phyloP scores from a whole-genome alignment of 2,329 filamentous ascomycete species.

The Paraphaeosphaeria minitans region DNA sequence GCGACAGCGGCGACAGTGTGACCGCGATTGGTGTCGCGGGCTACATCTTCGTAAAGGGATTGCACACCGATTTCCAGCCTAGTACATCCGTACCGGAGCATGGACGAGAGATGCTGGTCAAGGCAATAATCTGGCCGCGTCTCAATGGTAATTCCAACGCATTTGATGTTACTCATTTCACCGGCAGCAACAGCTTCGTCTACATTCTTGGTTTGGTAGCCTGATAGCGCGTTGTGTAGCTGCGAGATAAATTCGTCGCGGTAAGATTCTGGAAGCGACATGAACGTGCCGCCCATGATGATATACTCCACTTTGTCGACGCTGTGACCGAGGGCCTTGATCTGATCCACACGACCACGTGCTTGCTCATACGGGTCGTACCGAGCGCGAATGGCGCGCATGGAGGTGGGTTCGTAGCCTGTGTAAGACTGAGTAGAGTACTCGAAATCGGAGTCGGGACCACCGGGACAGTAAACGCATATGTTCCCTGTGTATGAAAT shows the following conservation, averaged over 20 bases:
- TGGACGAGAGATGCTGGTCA: slow-evolving; percentile 91
- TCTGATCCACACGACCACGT: slow-evolving; percentile 91
- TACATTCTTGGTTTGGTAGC: slow-evolving; percentile 91
- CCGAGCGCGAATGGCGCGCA: slow-evolving; percentile 94
- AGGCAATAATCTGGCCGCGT: slow-evolving; percentile 96
- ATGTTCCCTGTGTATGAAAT: slow-evolving; percentile 99
- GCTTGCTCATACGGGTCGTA: slow-evolving; percentile 99
- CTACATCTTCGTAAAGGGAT: slow-evolving; percentile 96
- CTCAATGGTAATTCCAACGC: slow-evolving; percentile 98
- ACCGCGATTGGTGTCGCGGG: slow-evolving; percentile 94
- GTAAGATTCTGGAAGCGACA: slow-evolving; percentile 90
- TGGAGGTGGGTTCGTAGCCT: slow-evolving; percentile 96
- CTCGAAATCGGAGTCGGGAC: slow-evolving; percentile 97
- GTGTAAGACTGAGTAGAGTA: slow-evolving; percentile 99
- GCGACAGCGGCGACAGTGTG: slow-evolving; percentile 95
- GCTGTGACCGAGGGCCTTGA: slow-evolving; percentile 92
- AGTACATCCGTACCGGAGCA: slow-evolving; percentile 98
- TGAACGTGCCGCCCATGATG: slow-evolving; percentile 99
- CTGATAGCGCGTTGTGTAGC: slow-evolving; percentile 93
- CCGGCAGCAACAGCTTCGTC: slow-evolving; percentile 94
- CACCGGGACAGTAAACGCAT: slow-evolving; percentile 97
- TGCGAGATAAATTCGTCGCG: slow-evolving; percentile 93
- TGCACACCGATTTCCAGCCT: slow-evolving; percentile 94
- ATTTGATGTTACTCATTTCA: slow-evolving; percentile 97
- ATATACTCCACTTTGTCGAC: slow-evolving; percentile 99